Evolutionary conservation across 2,329 filamentous ascomycete species (phyloP).

Genomic region (Colletotrichum sp.): DNA sequence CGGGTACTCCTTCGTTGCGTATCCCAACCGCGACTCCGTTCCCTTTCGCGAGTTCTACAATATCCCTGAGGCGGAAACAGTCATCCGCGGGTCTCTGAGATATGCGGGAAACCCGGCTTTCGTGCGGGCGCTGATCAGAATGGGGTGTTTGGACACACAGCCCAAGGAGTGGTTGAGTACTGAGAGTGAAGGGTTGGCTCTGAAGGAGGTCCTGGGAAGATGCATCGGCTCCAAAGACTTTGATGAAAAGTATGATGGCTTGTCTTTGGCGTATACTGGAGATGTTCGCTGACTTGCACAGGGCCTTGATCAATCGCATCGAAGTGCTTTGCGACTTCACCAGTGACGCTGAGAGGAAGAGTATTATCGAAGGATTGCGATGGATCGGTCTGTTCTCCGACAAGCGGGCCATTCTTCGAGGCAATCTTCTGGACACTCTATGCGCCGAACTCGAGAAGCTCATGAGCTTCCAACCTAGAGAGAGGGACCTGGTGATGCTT

Average conservation of each 20-base stretch:
- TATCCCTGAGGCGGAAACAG: slow-evolving; percentile 72
- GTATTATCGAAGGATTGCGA: slow-evolving; percentile 66
- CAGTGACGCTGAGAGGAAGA: slow-evolving; percentile 64
- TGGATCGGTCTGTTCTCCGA: slow-evolving; percentile 65
- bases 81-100: slow-evolving; percentile 70
- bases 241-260: slow-evolving; percentile 61
- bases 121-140: slow-evolving; percentile 70
- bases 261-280: neutral
- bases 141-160: slow-evolving; percentile 59
- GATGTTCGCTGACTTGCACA: neutral
- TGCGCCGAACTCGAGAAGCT: slow-evolving; percentile 76
- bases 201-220: slow-evolving; percentile 69
- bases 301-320: slow-evolving; percentile 60
- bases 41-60: slow-evolving; percentile 71
- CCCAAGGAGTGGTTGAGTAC: slow-evolving; percentile 63
- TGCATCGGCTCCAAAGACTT: slow-evolving; percentile 74
- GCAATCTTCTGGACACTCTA: slow-evolving; percentile 73
- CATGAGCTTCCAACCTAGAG: slow-evolving; percentile 71
- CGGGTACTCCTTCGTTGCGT: slow-evolving; percentile 69
- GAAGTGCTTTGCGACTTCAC: slow-evolving; percentile 65
- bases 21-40: slow-evolving; percentile 73
- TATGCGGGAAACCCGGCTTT: slow-evolving; percentile 74
- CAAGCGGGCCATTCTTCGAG: slow-evolving; percentile 61
- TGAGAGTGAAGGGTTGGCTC: slow-evolving; percentile 82
- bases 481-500: slow-evolving; percentile 67